Evolutionary conservation across 768 basidiomycete species (phyloP).

Genomic region (Rubroboletus pulcherrimus): DNA sequence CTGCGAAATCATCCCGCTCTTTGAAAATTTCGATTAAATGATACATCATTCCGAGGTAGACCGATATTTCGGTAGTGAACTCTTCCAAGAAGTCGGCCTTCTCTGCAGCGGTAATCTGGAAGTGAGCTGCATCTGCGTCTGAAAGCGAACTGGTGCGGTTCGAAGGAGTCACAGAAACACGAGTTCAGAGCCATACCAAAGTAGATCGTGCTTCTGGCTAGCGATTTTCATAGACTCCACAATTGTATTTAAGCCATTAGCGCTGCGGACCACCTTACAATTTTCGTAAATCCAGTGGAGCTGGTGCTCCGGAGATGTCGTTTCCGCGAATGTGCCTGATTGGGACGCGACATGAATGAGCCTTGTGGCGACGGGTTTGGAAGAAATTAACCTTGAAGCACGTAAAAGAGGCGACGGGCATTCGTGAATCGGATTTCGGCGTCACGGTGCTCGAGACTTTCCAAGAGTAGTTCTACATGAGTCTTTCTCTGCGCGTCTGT

Average conservation of each 20-base stretch:
- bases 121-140: slow-evolving; percentile 68
- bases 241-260: slow-evolving; percentile 79
- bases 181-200: slow-evolving; percentile 49
- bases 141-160: slow-evolving; percentile 57
- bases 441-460: slow-evolving; percentile 84
- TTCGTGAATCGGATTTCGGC: slow-evolving; percentile 82
- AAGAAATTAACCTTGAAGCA: slow-evolving; percentile 72
- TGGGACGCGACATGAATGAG: slow-evolving; percentile 9
- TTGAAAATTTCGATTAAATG: slow-evolving; percentile 93
- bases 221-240: slow-evolving; percentile 90
- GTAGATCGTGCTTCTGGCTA: slow-evolving; percentile 77
- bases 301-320: slow-evolving; percentile 89
- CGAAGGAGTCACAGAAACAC: background rate
- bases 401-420: slow-evolving; percentile 82
- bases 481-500: slow-evolving; percentile 57
- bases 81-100: slow-evolving; percentile 82
- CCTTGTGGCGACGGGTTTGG: background rate
- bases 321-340: slow-evolving; percentile 86
- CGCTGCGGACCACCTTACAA: slow-evolving; percentile 76
- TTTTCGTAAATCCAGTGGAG: slow-evolving; percentile 96
- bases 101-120: slow-evolving; percentile 67
- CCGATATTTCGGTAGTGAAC: slow-evolving; percentile 85
- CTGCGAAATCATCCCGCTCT: slow-evolving; percentile 90
- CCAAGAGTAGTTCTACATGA: slow-evolving; percentile 77
- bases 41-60: slow-evolving; percentile 94